Base-by-base conservation (phyloP, 1,139 yeast species). In the Kurtzmaniella quercitrusa region DNA sequence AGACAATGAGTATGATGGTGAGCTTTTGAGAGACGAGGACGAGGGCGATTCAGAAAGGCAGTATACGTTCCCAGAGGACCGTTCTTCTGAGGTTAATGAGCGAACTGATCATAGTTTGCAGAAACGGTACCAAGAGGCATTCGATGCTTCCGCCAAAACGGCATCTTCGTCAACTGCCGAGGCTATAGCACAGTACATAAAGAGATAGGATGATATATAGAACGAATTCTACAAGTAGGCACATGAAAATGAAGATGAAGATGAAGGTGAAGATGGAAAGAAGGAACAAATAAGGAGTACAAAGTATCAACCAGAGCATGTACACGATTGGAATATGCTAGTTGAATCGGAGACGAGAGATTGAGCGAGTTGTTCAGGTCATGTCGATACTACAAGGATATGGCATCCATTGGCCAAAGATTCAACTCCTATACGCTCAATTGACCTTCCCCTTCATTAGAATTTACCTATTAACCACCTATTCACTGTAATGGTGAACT, bases 1-100 rank as follows among this genome's bases (percentile, higher is more conserved):
- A 21, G 66, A 68, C 27, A 81, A 75, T 39, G 88, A 81, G 44
- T 65, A 72, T 40, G 80, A 81, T 43, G 93, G 90, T 0, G 69
- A 83, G 46, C 70, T 83, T 1, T 74, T 75, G 42, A 70, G 84
- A 47, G 87, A 84, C 54, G 85, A 81, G 50, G 86, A 82, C 40
- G 88, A 70, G 44, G 86, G 82, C 40, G 88, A 70, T 44, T 73
- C 78, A 1, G 75, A 76, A 52, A 72, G 93, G 56, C 90, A 84
- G 58, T 86, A 87, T 57, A 81, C 89, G 1, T 86, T 84, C 66
- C 82, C 89, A 2, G 89, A 81, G 44, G 90, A 84, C 55, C 70
- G 88, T 56, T 66, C 62, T 37, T 81, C 85, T 11, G 94, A 85
- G 57, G 59, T 85, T 10, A 73, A 70, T 43, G 77, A 67, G 11